Percentiles rank a stretch among this genome's conserved stretches.
Conservation (phyloP, 2,329 filamentous ascomycete species). For the Fusarium abutilonis region DNA sequence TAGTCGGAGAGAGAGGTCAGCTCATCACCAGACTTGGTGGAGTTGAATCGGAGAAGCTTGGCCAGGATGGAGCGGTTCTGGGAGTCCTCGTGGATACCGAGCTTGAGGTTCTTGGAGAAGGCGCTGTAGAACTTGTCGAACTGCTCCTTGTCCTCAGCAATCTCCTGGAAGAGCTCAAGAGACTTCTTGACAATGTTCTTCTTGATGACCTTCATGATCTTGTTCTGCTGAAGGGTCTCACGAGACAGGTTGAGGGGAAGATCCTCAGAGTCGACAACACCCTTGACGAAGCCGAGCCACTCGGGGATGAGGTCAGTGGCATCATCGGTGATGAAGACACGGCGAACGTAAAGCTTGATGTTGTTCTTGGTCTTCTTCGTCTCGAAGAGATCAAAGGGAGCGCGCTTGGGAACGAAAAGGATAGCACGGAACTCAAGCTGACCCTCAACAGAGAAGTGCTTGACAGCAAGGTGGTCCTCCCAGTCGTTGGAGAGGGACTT, state of each 20-base stretch:
- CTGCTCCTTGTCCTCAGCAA: slow-evolving; percentile 99
- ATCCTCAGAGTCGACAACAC: slow-evolving; percentile 99
- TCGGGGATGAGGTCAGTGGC: slow-evolving; percentile 98
- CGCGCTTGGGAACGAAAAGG: slow-evolving; percentile 99
- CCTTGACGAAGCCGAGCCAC: slow-evolving; percentile 99
- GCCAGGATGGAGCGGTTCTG: slow-evolving; percentile 94
- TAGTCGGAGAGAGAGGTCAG: slow-evolving; percentile 95
- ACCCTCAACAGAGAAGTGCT: slow-evolving; percentile 99
- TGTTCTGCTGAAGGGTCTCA: slow-evolving; percentile 99
- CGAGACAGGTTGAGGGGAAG: slow-evolving; percentile 99
- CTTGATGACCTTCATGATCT: slow-evolving; percentile 99
- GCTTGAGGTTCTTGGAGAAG: slow-evolving; percentile 99
- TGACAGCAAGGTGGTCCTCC: slow-evolving; percentile 99
- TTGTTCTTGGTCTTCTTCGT: slow-evolving; percentile 99
- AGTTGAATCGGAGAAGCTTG: slow-evolving; percentile 99
- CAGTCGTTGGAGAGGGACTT: slow-evolving; percentile 99
- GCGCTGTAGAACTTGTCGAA: slow-evolving; percentile 99
- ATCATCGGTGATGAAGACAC: slow-evolving; percentile 99
- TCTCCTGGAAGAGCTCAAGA: slow-evolving; percentile 99
- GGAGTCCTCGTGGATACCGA: slow-evolving; percentile 99
- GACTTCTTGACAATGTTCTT: slow-evolving; percentile 99
- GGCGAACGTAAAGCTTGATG: slow-evolving; percentile 99
- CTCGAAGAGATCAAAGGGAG: slow-evolving; percentile 99
- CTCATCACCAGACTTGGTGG: slow-evolving; percentile 98
- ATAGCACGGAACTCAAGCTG: slow-evolving; percentile 99